Conservation (phyloP, 768 basidiomycete genomes). For the Xerocomellus amylosporus region DNA sequence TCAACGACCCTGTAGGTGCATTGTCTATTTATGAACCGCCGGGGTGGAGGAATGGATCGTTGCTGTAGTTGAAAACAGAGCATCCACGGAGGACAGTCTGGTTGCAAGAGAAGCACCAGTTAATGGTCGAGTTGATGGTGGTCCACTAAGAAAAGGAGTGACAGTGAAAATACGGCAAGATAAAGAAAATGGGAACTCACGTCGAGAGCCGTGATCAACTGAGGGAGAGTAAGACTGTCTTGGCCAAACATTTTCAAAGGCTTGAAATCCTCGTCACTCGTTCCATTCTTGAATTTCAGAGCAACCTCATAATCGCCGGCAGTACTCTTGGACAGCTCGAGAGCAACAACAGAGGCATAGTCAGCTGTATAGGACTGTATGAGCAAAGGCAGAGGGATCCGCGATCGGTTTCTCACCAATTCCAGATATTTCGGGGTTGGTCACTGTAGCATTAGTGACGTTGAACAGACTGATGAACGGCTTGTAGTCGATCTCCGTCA, state of each 20-base stretch:
- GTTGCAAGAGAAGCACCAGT: constrained; percentile 36
- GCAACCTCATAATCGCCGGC: constrained; percentile 72
- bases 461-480: constrained; percentile 86
- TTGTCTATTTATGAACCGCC: neutral
- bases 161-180: neutral
- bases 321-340: constrained; percentile 62
- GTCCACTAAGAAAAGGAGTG: constrained; percentile 14
- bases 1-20: neutral
- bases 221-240: constrained; percentile 21
- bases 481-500: constrained; percentile 81
- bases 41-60: constrained; percentile 28
- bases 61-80: constrained; percentile 30
- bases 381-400: neutral
- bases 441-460: constrained; percentile 60
- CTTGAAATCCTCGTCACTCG: constrained; percentile 48
- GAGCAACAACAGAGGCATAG: constrained; percentile 66
- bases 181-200: constrained; percentile 5
- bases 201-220: constrained; percentile 16
- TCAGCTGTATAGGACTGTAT: constrained; percentile 48
- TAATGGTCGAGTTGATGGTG: constrained; percentile 30
- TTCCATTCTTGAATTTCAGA: constrained; percentile 83
- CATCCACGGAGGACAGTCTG: constrained; percentile 33
- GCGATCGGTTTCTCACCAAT: constrained; percentile 50
- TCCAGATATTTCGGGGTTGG: constrained; percentile 58
- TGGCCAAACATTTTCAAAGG: constrained; percentile 66